phyloP scores from a whole-genome alignment of 2,329 filamentous ascomycete species.

The Cladobotryum protrusum region DNA sequence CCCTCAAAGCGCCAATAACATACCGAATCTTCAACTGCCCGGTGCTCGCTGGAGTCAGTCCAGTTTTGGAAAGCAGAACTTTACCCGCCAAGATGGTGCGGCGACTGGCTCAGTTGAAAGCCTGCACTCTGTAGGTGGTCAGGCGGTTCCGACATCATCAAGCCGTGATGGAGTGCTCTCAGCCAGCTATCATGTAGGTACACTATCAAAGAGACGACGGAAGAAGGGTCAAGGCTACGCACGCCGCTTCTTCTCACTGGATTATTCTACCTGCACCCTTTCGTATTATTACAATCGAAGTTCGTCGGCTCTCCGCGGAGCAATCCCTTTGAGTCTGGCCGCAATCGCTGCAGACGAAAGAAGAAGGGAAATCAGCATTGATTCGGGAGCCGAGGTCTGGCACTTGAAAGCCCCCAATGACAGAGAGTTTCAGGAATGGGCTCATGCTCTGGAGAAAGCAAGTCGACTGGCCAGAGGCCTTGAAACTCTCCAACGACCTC shows the following conservation, averaged over 20 bases:
- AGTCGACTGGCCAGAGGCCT: constrained; percentile 57
- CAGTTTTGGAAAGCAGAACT: constrained; percentile 45
- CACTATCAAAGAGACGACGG: constrained; percentile 80
- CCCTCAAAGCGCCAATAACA: constrained; percentile 66
- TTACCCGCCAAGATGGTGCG: constrained; percentile 37
- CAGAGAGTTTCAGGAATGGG: constrained; percentile 86
- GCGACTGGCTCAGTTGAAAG: constrained; percentile 55
- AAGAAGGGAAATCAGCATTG: constrained; percentile 86
- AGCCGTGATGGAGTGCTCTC: constrained; percentile 41
- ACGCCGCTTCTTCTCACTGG: constrained; percentile 88
- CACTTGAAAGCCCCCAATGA: constrained; percentile 78
- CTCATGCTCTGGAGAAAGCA: constrained; percentile 74
- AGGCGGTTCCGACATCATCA: constrained; percentile 46
- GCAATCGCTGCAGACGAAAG: constrained; percentile 86
- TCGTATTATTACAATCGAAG: constrained; percentile 96
- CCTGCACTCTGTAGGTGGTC: constrained; percentile 38
- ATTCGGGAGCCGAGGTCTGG: constrained; percentile 96
- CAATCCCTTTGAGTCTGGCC: constrained; percentile 85
- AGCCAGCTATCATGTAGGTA: constrained; percentile 69
- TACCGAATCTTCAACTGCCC: constrained; percentile 50
- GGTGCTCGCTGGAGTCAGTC: constrained; percentile 39
- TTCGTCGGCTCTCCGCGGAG: constrained; percentile 84
- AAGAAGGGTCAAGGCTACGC: constrained; percentile 95
- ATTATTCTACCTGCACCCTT: constrained; percentile 87
- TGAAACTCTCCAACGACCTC: constrained; percentile 30